Base-by-base conservation (phyloP, 2,329 filamentous ascomycete genomes). In the Botrytis sinoallii region DNA sequence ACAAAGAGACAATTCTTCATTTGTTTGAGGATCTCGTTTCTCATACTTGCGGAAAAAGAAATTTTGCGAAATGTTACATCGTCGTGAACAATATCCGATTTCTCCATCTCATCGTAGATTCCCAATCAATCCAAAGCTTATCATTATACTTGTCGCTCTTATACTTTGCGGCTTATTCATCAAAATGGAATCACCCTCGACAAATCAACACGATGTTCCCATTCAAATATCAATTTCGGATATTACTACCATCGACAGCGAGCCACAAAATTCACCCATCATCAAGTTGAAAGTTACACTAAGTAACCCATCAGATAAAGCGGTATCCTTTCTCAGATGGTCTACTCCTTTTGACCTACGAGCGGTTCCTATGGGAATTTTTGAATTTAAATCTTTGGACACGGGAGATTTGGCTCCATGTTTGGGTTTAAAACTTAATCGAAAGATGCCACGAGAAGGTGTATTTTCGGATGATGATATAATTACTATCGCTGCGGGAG, bases 271-370 rank as follows among this genome's bases (percentile, higher is more conserved):
- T 9, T n/a, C 55, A 16, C 59, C 72, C 9, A 72, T 52, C 35
- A 16, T 76, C 61, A 48, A 38, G 46, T 52, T 74, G 61, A 44
- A 74, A 59, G 70, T 78, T 46, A 73, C 70, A 16, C 48, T 79
- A 9, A 66, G 68, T 25, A 84, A 83, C 59, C 74, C 76, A 1
- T 78, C 79, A 0, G 66, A 77, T 7, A 67, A 77, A 3, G 72
- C 79, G 22, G 72, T 83, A 22, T 83, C 80, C 0, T 61, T 84
- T 8, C 76, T 84, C 5, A 79, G 76, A 74, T 84, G 83, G 83
- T 80, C 78, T 4, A 82, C 78, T 8, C 82, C 82, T 1, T 77
- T 84, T 5, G 83, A 84, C 69, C 74, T 77, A 10, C 76, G 75
- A 10, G 82, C 82, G 9, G 70, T 82, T 4, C 71, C 79, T 0